Percentiles rank a stretch among this genome's conserved stretches.
Conservation (phyloP, 2,329 filamentous ascomycete species). For the Venturia aucupariae region DNA sequence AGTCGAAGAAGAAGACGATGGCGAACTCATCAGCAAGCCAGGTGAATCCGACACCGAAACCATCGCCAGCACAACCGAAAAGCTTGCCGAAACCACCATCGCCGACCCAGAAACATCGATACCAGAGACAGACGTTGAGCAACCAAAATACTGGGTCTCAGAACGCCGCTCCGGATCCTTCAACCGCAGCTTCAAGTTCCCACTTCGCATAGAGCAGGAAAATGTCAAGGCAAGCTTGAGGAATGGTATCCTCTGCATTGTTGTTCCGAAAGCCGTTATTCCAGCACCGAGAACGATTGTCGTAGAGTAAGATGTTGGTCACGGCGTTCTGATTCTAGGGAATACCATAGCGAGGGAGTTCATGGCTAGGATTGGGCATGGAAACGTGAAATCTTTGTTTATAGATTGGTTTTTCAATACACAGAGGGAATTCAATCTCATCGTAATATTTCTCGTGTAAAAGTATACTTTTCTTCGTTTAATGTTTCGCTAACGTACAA, state of each 20-base stretch:
- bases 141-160: constrained; percentile 58
- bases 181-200: constrained; percentile 50
- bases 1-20: constrained; percentile 51
- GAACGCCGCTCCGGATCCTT: constrained; percentile 53
- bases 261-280: constrained; percentile 47
- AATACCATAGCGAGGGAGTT: constrained; percentile 5
- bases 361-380: not conserved
- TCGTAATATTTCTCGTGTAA: too few relatives aligned
- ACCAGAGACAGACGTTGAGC: constrained; percentile 29
- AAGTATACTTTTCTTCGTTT: too few relatives aligned
- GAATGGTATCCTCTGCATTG: constrained; percentile 49
- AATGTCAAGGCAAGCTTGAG: constrained; percentile 52
- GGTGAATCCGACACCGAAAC: not conserved
- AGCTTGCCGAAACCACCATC: constrained; percentile 20
- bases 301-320: constrained; percentile 40
- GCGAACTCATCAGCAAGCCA: constrained; percentile 18
- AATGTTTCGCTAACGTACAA: too few relatives aligned
- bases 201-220: constrained; percentile 48
- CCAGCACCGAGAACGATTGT: constrained; percentile 43
- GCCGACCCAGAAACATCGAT: constrained; percentile 21
- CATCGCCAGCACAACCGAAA: constrained; percentile 13
- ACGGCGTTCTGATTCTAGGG: not conserved
- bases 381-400: too few relatives aligned
- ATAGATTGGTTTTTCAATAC: not conserved
- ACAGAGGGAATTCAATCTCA: too few relatives aligned